phyloP scores from a whole-genome alignment of 2,329 filamentous ascomycete genomes.

The Elsinoe perseae region DNA sequence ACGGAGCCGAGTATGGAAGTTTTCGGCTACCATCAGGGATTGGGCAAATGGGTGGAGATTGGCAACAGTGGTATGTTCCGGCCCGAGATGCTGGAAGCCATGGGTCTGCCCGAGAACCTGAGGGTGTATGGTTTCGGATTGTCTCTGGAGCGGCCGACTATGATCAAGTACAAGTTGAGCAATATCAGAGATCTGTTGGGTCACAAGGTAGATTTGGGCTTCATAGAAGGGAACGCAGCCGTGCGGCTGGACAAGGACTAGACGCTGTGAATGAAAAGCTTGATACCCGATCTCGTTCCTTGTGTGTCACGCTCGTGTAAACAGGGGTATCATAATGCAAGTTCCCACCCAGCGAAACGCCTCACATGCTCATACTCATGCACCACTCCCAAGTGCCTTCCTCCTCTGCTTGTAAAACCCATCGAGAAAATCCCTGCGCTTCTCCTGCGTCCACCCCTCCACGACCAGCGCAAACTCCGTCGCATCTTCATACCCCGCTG shows the following conservation, averaged over 20 bases:
- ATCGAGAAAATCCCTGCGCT: constrained; percentile 70
- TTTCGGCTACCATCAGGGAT: constrained; percentile 85
- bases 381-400: constrained; percentile 35
- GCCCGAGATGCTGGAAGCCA: constrained; percentile 91
- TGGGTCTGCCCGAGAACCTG: constrained; percentile 88
- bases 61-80: constrained; percentile 99
- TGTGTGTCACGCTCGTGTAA: background rate
- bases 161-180: constrained; percentile 77
- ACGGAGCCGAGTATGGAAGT: constrained; percentile 98
- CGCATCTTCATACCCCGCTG: constrained; percentile 64
- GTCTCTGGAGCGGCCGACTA: constrained; percentile 86
- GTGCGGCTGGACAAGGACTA: constrained; percentile 80
- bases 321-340: constrained; percentile 1
- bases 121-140: constrained; percentile 91
- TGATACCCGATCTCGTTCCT: background rate
- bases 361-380: background rate
- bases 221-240: constrained; percentile 85
- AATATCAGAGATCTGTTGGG: constrained; percentile 90
- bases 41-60: constrained; percentile 91
- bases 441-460: constrained; percentile 80
- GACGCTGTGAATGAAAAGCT: background rate
- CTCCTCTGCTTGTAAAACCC: constrained; percentile 67
- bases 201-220: constrained; percentile 89
- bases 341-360: background rate
- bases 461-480: constrained; percentile 85